Base-by-base conservation (phyloP, 352 stramenopile genomes). In the Pythium grandisporangium region DNA sequence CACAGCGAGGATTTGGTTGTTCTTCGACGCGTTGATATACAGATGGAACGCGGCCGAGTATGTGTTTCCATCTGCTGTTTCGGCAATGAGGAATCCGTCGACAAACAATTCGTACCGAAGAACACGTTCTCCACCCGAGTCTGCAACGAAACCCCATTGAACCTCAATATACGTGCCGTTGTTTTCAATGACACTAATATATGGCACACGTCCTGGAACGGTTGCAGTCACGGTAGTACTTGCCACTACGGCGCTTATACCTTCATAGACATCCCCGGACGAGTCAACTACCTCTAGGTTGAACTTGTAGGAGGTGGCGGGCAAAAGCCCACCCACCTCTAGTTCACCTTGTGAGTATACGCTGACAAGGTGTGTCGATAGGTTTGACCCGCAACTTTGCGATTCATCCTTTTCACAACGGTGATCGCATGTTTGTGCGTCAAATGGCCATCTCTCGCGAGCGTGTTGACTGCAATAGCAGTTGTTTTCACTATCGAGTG, bases 401-500 rank as follows among this genome's bases (percentile, higher is more conserved):
- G 23, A 26, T 8, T 32, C 36, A 8, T 30, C 36, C 6, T n/a
- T 35, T 17, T 11, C 21, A 13, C 47, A 54, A 3, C 10, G 19
- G n/a, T 39, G 25, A 14, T 59, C 46, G 29, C 62, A 73, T 13
- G 52, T 53, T 4, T 36, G 50, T 23, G 48, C 37, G n/a, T 13
- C 45, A 8, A 33, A 27, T 21, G 5, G 53, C 0, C 30, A 24
- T 19, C 11, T 55, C 25, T 13, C 26, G 6, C 37, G 12, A 6
- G 16, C 21, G 20, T 52, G 56, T 13, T 72, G 54, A 14, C 50
- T 48, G 37, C 71, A 84, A 30, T 63, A 70, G 30, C 70, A 84
- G 0, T 16, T 38, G 19, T 61, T 55, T 25, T 64, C 39, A 26
- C 26, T 34, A 23, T 38, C 37, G 21, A 80, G 34, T 5, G 64